Conservation (phyloP, 106 monocot species). For the Dioscorea zingiberensis region DNA sequence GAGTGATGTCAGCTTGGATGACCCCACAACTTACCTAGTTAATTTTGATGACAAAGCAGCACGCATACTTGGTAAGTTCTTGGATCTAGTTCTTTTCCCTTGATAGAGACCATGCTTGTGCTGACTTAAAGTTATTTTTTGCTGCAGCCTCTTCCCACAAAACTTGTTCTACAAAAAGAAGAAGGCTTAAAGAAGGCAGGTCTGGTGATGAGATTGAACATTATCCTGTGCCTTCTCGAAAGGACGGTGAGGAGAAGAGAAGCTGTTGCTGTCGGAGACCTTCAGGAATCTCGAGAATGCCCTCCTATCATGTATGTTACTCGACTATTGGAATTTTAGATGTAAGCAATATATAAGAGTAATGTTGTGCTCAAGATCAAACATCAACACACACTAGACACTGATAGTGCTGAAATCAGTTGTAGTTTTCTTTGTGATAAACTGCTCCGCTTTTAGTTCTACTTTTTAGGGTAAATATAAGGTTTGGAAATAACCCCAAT, state of each 20-base stretch:
- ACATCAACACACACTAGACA: not conserved
- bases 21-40: constrained; percentile 81
- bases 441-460: not conserved
- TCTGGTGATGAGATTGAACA: constrained; percentile 75
- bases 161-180: constrained; percentile 83
- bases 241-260: constrained; percentile 69
- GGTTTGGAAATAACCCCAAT: too few relatives aligned
- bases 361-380: not conserved
- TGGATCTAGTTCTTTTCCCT: not conserved
- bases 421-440: not conserved
- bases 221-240: constrained; percentile 75
- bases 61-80: constrained; percentile 74
- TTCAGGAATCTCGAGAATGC: constrained; percentile 27
- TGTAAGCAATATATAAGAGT: not conserved
- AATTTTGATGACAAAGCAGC: constrained; percentile 74
- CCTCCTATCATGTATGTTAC: constrained; percentile 43
- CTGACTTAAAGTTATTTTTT: not conserved
- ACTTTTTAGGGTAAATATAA: too few relatives aligned
- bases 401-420: not conserved
- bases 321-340: not conserved
- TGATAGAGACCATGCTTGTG: constrained; percentile 7
- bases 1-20: constrained; percentile 77
- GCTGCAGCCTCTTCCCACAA: constrained; percentile 83
- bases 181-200: constrained; percentile 91
- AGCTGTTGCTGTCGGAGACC: constrained; percentile 36